Percentiles rank a stretch among this genome's conserved stretches.
Evolutionary conservation across 768 basidiomycete genomes (phyloP).

Genomic region (Podaxis sp.): DNA sequence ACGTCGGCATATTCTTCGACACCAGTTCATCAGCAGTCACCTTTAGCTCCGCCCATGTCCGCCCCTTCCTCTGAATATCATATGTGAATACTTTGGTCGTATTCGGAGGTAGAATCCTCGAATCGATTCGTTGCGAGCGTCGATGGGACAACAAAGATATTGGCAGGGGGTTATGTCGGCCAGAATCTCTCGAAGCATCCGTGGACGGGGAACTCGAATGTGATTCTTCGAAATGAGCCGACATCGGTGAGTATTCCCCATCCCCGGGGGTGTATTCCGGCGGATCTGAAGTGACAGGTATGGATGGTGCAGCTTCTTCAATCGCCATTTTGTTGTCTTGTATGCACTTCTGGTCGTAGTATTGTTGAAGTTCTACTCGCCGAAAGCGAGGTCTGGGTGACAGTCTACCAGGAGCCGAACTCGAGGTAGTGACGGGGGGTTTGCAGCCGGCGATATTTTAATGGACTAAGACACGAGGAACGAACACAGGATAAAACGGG

Average conservation of each 20-base stretch:
- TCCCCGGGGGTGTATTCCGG: constrained; percentile 1
- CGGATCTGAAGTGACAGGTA: background rate
- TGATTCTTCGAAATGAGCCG: constrained; percentile 1
- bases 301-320: background rate
- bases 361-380: background rate
- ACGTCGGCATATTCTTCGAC: constrained; percentile 34
- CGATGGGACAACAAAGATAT: background rate
- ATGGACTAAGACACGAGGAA: background rate
- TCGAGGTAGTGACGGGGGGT: background rate
- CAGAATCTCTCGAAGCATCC: background rate
- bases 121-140: background rate
- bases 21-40: constrained; percentile 42
- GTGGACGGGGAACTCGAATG: background rate
- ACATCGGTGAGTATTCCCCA: constrained; percentile 2
- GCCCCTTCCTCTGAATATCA: constrained; percentile 29
- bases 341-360: background rate
- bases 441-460: background rate
- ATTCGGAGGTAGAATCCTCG: background rate
- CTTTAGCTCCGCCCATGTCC: constrained; percentile 47
- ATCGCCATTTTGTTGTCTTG: background rate
- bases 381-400: background rate
- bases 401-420: background rate
- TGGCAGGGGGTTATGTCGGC: background rate
- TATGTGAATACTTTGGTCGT: constrained; percentile 31
- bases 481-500: background rate